Conservation (phyloP, 352 stramenopile genomes). For the Phytophthora kernoviae region DNA sequence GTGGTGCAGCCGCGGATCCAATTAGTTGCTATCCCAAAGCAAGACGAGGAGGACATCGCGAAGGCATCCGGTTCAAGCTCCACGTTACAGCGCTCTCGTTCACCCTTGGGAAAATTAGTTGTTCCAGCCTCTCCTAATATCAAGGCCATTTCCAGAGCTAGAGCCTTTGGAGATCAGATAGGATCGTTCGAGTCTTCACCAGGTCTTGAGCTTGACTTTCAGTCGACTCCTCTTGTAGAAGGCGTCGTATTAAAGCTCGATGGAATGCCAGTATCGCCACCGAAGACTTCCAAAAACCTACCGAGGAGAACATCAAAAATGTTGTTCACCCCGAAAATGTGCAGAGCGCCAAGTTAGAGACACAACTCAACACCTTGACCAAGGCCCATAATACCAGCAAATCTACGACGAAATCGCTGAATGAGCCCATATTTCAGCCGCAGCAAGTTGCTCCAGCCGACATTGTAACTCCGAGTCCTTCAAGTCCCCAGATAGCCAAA, state of each 20-base stretch:
- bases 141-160: background rate
- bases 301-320: conserved; percentile 4
- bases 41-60: conserved; percentile 2
- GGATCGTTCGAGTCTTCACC: conserved; percentile 51
- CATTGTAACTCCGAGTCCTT: background rate
- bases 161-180: conserved; percentile 36
- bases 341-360: conserved; percentile 11
- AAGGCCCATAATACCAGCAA: conserved; percentile 3
- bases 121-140: background rate
- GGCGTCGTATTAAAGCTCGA: conserved; percentile 44
- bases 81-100: conserved; percentile 1
- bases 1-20: conserved; percentile 47
- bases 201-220: conserved; percentile 44
- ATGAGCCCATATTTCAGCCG: conserved; percentile 16
- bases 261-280: background rate
- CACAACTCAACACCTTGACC: conserved; percentile 3
- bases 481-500: background rate
- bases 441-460: background rate
- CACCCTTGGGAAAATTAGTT: background rate
- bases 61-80: conserved; percentile 1
- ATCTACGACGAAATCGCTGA: conserved; percentile 4
- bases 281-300: background rate
- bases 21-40: conserved; percentile 17
- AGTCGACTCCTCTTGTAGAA: conserved; percentile 47
- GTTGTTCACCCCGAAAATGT: conserved; percentile 11